Base-by-base conservation (phyloP, 345 rosid species). In the Pseudoturritis turrita region DNA sequence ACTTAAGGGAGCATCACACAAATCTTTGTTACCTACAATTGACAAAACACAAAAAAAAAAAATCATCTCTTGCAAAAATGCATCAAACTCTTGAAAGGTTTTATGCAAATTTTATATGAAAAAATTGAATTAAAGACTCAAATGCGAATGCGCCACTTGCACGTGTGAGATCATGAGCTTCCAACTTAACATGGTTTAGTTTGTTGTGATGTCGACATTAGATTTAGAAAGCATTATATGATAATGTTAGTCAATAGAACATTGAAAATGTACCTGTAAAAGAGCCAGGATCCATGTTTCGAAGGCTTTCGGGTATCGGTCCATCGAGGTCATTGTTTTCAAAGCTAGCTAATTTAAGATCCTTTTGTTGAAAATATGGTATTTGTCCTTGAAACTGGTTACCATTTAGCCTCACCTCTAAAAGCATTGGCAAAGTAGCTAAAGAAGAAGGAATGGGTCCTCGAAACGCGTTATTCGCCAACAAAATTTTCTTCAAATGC, bases 271-370 rank as follows among this genome's bases (percentile, higher is more conserved):
- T 70, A 86, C 92, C 97, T 70, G 92, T 75, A 75, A 90, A 90
- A 1, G 82, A 75, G 23, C 77, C 78, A 0, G 89, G 49, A 56
- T 21, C 71, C 79, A 85, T 58, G 28, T 73, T 64, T 58, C 72
- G 76, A 12, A 90, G 81, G 76, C 84, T 72, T 61, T 47, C 57
- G 3, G 97, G 97, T 26, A 90, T 88, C 0, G 82, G 87, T 70
- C 97, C 97, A 53, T 75, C 88, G 65, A 90, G 82, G 65, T 84
- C 78, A 76, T 90, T 90, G 74, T 81, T 85, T 6, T 92, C 84
- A 0, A 90, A 36, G 79, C 80, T 77, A 14, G 80, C 82, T 13
- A 77, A n/a, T 62, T 58, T 82, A 29, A 88, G 49, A n/a, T 8
- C 23, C 3, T 22, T 47, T 7, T 81, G 82, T 6, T 56, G 61